These are phyloP conservation scores for Chlorella sp. DNA, from an alignment of 139 green algal species.

Conservation along the genomic window DNA sequence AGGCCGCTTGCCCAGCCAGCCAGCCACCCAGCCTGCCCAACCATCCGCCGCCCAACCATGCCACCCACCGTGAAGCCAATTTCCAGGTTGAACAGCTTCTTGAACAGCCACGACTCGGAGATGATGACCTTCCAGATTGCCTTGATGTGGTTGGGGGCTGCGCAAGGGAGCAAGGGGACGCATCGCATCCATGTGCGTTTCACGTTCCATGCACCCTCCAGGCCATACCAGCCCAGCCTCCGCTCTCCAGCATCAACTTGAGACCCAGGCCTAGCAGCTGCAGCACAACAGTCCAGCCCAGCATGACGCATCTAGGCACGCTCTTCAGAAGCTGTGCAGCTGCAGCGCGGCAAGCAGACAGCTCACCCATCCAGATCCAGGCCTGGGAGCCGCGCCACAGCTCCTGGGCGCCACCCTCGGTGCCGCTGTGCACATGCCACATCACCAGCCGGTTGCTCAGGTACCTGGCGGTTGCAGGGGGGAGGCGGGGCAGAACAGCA, in stretches of 20 bases:
- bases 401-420: constrained; percentile 21
- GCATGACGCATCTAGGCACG: too few relatives aligned
- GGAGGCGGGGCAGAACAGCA: not conserved
- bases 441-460: not conserved
- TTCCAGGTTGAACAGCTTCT: constrained; percentile 35
- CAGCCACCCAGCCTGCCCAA: not conserved
- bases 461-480: not conserved
- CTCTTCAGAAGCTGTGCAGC: too few relatives aligned
- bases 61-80: constrained; percentile 9
- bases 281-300: too few relatives aligned
- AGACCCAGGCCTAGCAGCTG: too few relatives aligned
- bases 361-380: not conserved
- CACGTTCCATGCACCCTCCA: too few relatives aligned
- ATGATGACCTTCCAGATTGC: constrained; percentile 37
- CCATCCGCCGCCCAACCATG: not conserved
- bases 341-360: too few relatives aligned
- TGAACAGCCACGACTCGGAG: not conserved
- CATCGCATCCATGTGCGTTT: too few relatives aligned
- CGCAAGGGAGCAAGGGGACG: not conserved
- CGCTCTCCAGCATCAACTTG: too few relatives aligned
- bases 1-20: too few relatives aligned
- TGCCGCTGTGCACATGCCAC: constrained; percentile 13
- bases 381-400: constrained; percentile 31
- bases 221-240: too few relatives aligned
- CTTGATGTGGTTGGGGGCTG: constrained; percentile 34